A percentile compares a stretch with the other conserved stretches of the same genome.
phyloP scores from a whole-genome alignment of 257 asterid genomes.

The Verbena officinalis region DNA sequence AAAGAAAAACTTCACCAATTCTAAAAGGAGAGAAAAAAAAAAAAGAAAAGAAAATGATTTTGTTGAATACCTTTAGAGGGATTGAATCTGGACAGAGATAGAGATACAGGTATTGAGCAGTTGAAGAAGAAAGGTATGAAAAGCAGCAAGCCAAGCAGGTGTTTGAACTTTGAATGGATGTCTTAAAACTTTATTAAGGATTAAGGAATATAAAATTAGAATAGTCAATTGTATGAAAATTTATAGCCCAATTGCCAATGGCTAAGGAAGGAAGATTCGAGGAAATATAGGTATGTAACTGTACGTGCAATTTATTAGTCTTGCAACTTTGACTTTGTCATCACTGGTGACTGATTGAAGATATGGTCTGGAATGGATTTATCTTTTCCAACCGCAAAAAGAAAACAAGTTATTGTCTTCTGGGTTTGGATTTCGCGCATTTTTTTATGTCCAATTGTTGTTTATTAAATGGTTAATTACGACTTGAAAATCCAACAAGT shows the following conservation, averaged over 20 bases:
- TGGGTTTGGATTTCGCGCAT: no score
- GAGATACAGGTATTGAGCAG: not conserved
- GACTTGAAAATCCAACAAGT: no score
- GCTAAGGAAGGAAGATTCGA: conserved; percentile 17
- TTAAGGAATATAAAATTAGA: no score
- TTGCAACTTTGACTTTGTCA: conserved; percentile 23
- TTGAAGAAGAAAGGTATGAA: not conserved
- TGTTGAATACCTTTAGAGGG: conserved; percentile 9
- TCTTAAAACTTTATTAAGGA: not conserved
- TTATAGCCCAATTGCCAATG: not conserved
- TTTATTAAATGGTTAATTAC: no score
- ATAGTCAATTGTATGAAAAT: not conserved
- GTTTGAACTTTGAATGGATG: not conserved
- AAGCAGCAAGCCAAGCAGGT: not conserved
- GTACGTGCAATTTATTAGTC: conserved; percentile 27
- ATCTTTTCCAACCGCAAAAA: no score
- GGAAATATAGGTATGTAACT: conserved; percentile 33
- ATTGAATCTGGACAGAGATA: conserved; percentile 22
- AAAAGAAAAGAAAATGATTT: not conserved
- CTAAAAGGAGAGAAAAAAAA: not conserved
- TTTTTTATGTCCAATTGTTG: no score
- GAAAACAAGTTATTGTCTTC: no score
- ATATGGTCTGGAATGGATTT: conserved; percentile 14
- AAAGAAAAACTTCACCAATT: no score
- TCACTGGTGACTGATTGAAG: conserved; percentile 1